Conservation (phyloP, 805 yeast genomes). For the Lipomyces oligophaga region DNA sequence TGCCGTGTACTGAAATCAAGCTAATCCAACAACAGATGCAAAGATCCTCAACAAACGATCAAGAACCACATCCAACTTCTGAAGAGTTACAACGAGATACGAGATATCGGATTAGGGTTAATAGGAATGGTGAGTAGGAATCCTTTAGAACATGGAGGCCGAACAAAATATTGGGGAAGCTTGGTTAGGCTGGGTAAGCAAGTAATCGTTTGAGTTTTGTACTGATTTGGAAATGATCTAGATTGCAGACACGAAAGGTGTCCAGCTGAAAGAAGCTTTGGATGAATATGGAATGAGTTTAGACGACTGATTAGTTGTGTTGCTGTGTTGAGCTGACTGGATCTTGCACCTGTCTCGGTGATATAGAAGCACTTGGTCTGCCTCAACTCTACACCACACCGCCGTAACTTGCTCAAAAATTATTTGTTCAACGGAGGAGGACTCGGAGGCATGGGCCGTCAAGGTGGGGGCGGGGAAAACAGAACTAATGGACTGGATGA, state of each 20-base stretch:
- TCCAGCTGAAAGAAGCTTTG: constrained; percentile 20
- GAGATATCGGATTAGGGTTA: constrained; percentile 57
- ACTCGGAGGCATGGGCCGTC: too few relatives aligned
- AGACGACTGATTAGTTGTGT: constrained; percentile 10
- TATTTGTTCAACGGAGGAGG: too few relatives aligned
- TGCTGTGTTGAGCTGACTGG: too few relatives aligned
- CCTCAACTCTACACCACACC: too few relatives aligned
- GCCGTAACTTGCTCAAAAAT: too few relatives aligned
- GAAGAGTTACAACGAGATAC: constrained; percentile 58
- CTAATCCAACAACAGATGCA: constrained; percentile 5
- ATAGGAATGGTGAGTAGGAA: constrained; percentile 49
- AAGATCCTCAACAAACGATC: constrained; percentile 47
- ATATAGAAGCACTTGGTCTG: too few relatives aligned
- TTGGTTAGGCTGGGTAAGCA: background rate
- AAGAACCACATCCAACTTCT: constrained; percentile 50
- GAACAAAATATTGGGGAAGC: too few relatives aligned
- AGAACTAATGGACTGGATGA: too few relatives aligned
- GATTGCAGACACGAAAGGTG: constrained; percentile 24
- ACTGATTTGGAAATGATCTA: constrained; percentile 1
- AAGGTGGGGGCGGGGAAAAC: too few relatives aligned
- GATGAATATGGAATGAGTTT: constrained; percentile 17
- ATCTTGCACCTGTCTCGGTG: too few relatives aligned
- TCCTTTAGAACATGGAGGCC: too few relatives aligned
- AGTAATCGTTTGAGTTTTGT: background rate
- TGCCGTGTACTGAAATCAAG: background rate